Evolutionary conservation across 2,329 filamentous ascomycete genomes (phyloP), one percentile per base, ranked within the genome.

Genomic region (Beauveria caledonica): DNA sequence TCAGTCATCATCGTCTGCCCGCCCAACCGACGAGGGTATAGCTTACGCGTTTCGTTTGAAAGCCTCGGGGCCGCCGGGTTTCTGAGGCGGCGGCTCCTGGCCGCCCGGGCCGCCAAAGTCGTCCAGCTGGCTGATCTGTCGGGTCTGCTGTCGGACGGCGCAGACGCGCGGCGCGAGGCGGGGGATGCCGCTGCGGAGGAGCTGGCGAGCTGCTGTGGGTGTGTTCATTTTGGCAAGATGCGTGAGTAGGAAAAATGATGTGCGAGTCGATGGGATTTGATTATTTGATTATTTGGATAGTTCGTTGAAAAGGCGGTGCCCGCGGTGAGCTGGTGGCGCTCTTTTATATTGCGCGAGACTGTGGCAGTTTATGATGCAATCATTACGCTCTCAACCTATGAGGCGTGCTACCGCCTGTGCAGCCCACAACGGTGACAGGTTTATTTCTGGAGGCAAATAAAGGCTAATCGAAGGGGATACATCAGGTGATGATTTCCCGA

Each of bases 71-170:
- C 68, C 70, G 8, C 68, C 69, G 0, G 71, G 67, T 11, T 62
- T 64, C 36, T 58, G 11, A 1, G 72, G 69, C 1, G 64, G 62
- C 3, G 67, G 65, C 60, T 69, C 61, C n/a, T 74, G 72, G 39
- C 71, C 72, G n/a, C 67, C 69, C 1, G 72, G 72, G 2, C 72
- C 72, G 19, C 73, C 72, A 15, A 73, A 64, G 51, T 69, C 63
- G 17, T 69, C 67, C 23, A 65, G 64, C 25, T 59, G 40, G 46
- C 36, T 46, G n/a, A 64, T 64, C 21, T 10, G 44, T 23, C 54
- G 25, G 0, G 49, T 58, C 36, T 56, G 59, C n/a, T 45, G 59
- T 25, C 44, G 39, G 7, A 10, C 15, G 36, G 46, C 33, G 25
- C 15, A 17, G 19, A 27, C 39, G 10, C 56, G 56, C 3, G 56